Conservation (phyloP, 164 flowering plant species). For the Santalum album region DNA sequence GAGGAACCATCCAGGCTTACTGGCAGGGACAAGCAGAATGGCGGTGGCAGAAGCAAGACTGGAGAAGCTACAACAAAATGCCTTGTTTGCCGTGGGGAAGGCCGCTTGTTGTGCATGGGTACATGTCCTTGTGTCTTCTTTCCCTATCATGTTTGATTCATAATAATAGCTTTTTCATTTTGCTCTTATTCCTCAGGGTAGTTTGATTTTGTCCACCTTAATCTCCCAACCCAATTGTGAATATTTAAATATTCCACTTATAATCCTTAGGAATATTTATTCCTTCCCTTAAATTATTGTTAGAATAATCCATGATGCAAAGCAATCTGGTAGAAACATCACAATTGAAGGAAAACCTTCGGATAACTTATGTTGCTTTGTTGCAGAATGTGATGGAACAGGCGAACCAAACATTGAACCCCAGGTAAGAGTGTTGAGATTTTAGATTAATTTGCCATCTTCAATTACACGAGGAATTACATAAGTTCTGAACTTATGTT, state of each 20-base stretch:
- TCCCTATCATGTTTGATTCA: too few species aligned
- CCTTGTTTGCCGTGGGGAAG: conserved; percentile 75
- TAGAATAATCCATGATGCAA: too few species aligned
- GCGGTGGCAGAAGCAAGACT: conserved; percentile 15
- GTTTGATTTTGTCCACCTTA: too few species aligned
- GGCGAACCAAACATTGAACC: conserved; percentile 88
- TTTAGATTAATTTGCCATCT: background rate
- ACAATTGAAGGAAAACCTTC: too few species aligned
- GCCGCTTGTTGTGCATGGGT: conserved; percentile 82
- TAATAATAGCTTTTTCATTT: too few species aligned
- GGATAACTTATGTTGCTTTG: background rate
- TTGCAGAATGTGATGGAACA: conserved; percentile 91
- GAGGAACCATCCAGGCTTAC: conserved; percentile 84
- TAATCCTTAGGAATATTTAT: too few species aligned
- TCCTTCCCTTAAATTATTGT: too few species aligned
- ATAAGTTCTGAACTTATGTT: background rate
- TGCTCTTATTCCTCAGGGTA: too few species aligned
- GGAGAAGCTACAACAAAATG: conserved; percentile 34
- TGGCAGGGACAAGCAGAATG: conserved; percentile 21
- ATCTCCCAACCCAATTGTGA: too few species aligned
- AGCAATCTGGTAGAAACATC: too few species aligned
- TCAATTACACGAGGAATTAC: background rate
- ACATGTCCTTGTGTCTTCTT: conserved; percentile 5
- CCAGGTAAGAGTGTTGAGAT: conserved; percentile 43
- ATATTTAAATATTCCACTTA: too few species aligned